Evolutionary conservation across 495 filamentous ascomycete genomes (phyloP), one percentile per base, ranked within the genome.

Genomic region (Aspergillus hancockii): DNA sequence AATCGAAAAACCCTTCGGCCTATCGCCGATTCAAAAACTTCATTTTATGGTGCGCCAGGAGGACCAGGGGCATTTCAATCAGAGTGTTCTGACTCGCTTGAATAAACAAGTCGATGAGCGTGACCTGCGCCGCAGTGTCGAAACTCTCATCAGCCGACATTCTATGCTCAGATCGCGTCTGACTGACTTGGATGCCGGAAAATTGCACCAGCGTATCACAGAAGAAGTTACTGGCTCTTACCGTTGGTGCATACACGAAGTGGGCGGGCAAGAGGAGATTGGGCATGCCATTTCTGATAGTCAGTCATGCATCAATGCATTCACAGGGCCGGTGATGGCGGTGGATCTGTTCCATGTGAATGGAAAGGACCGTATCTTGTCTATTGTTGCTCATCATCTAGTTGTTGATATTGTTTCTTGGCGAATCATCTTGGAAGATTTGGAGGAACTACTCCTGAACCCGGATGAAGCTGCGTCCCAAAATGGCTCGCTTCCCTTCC

Each of bases 81-180:
- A 89, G 63, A 88, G 88, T 54, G 77, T 90, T 40, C 67, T 89
- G 0, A 75, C 89, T 3, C 79, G 83, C 3, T 55, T 91, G 14
- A 85, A 77, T 49, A 76, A 75, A 57, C 65, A 62, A 3, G 69
- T 85, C 31, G 70, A 79, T 13, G 66, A 81, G 12, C 59, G 69
- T 4, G 78, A 80, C 9, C 63, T 91, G 4, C 68, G 67, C 1
- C 72, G 75, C 16, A 85, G 86, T 1, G 65, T 88, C 43, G 80
- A 86, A 52, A 78, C 79, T 0, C 70, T 90, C 10, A 78, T 90
- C 14, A 73, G 69, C 0, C 83, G 84, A 7, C 89, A 92, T 57
- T 83, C 87, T 5, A 91, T 91, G 89, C 78, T 92, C n/a, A 78
- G 88, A 23, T 81, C 83, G n/a, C 82, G 88, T 7, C 90, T 88